phyloP scores from a whole-genome alignment of 192 early-diverging fungal genomes.

The Piromyces sp. region DNA sequence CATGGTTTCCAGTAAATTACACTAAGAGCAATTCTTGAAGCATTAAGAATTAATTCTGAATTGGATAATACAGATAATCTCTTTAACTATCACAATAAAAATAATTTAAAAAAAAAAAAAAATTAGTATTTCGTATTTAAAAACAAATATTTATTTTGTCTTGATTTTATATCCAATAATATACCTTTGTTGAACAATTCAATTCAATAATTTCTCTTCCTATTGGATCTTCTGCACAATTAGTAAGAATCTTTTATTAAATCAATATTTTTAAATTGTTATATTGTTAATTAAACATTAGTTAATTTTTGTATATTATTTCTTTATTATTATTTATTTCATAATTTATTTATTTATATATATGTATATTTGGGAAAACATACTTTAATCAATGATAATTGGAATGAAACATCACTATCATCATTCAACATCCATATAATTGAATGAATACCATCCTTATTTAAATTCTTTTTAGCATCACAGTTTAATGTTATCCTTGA shows the following conservation, averaged over 20 bases:
- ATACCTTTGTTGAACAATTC: neutral
- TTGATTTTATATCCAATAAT: too few species aligned
- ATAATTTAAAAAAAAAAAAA: too few species aligned
- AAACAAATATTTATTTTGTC: too few species aligned
- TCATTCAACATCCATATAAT: neutral
- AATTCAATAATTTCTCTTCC: neutral
- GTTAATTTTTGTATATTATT: too few species aligned
- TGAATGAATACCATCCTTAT: neutral
- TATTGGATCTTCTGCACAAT: neutral
- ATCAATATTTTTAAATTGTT: too few species aligned
- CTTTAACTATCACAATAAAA: neutral
- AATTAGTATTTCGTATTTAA: too few species aligned
- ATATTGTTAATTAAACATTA: too few species aligned
- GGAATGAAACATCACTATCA: neutral
- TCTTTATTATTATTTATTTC: too few species aligned
- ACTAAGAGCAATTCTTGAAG: neutral
- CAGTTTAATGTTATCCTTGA: neutral
- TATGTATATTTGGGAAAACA: too few species aligned
- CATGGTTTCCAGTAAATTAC: neutral
- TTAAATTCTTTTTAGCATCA: neutral
- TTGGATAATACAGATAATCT: neutral
- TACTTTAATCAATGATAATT: neutral
- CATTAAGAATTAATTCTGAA: neutral
- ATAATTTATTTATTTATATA: too few species aligned
- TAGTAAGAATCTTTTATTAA: neutral